phyloP scores from a whole-genome alignment of 495 filamentous ascomycete species.

The Penicillium malachiteum region DNA sequence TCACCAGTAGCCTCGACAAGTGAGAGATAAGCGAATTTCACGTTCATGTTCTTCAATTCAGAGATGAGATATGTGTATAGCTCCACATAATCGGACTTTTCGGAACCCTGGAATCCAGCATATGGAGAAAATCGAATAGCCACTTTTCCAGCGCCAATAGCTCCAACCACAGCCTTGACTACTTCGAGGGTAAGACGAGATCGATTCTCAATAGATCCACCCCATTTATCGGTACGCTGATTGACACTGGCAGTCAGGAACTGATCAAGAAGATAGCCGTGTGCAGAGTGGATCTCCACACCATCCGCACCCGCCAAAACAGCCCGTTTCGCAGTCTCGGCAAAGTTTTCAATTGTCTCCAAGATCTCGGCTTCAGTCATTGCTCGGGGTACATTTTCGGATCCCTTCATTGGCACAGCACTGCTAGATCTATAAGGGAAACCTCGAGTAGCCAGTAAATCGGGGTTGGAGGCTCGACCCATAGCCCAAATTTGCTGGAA shows the following conservation, averaged over 20 bases:
- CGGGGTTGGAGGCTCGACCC: slow-evolving; percentile 3
- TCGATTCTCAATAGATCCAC: slow-evolving; percentile 53
- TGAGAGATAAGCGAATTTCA: slow-evolving; percentile 9
- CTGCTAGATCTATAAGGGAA: slow-evolving; percentile 5
- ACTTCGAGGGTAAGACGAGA: slow-evolving; percentile 50
- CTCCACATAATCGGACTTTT: slow-evolving; percentile 6
- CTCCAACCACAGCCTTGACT: slow-evolving; percentile 10
- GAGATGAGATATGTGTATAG: slow-evolving; percentile 10
- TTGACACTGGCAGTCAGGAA: slow-evolving; percentile 59
- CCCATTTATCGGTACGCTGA: slow-evolving; percentile 58
- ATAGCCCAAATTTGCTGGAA: slow-evolving; percentile 10
- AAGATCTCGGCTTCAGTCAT: slow-evolving; percentile 52
- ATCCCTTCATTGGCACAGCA: slow-evolving; percentile 1
- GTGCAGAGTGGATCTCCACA: slow-evolving; percentile 56
- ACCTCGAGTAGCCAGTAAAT: slow-evolving; percentile 1
- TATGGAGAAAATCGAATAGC: slow-evolving; percentile 42
- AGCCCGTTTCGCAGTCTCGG: slow-evolving; percentile 55
- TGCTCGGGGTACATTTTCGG: slow-evolving; percentile 32
- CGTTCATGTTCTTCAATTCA: slow-evolving; percentile 6
- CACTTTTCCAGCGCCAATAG: slow-evolving; percentile 19
- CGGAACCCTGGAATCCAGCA: slow-evolving; percentile 13
- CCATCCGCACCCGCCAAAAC: slow-evolving; percentile 60
- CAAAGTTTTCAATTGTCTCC: slow-evolving; percentile 50
- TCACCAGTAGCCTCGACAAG: slow-evolving; percentile 8
- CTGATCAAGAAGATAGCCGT: slow-evolving; percentile 64